Percentiles rank a stretch among this genome's conserved stretches.
Conservation (phyloP, 1,284 basidiomycete species). For the Coniophora puteana region DNA sequence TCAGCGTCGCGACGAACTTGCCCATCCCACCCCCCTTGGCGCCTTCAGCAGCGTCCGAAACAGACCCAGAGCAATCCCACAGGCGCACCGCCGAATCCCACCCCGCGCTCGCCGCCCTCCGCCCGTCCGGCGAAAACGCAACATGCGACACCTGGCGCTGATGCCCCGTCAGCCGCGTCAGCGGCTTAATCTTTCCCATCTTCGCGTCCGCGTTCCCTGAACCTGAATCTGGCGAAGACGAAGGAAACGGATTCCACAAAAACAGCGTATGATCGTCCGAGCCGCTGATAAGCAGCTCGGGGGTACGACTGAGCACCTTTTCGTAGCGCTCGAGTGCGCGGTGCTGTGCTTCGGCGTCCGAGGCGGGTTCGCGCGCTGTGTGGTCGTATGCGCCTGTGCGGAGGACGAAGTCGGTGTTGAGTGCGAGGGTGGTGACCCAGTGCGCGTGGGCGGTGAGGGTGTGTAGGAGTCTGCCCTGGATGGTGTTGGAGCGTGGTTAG, state of each 20-base stretch:
- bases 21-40: slow-evolving; percentile 43
- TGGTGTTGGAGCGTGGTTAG: too few species aligned
- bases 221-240: slow-evolving; percentile 28
- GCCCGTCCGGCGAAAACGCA: slow-evolving; percentile 92
- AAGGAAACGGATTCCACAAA: slow-evolving; percentile 80
- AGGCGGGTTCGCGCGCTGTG: slow-evolving; percentile 67
- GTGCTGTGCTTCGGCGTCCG: slow-evolving; percentile 79
- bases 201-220: too few species aligned
- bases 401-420: slow-evolving; percentile 94
- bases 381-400: slow-evolving; percentile 96
- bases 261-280: slow-evolving; percentile 96
- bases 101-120: slow-evolving; percentile 87
- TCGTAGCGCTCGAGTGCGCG: slow-evolving; percentile 77
- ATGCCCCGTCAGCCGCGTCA: slow-evolving; percentile 89
- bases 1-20: slow-evolving; percentile 87
- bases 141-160: slow-evolving; percentile 96
- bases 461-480: slow-evolving; percentile 63
- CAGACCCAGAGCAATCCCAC: slow-evolving; percentile 74
- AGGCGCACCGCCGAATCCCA: slow-evolving; percentile 92
- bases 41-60: neutral
- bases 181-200: slow-evolving; percentile 80
- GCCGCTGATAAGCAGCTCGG: slow-evolving; percentile 88
- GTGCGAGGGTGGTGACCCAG: slow-evolving; percentile 96
- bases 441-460: slow-evolving; percentile 94
- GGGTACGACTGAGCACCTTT: slow-evolving; percentile 59